Evolutionary conservation across 768 basidiomycete genomes (phyloP), one percentile per base, ranked within the genome.

Genomic region (Phylloporus arenicola): DNA sequence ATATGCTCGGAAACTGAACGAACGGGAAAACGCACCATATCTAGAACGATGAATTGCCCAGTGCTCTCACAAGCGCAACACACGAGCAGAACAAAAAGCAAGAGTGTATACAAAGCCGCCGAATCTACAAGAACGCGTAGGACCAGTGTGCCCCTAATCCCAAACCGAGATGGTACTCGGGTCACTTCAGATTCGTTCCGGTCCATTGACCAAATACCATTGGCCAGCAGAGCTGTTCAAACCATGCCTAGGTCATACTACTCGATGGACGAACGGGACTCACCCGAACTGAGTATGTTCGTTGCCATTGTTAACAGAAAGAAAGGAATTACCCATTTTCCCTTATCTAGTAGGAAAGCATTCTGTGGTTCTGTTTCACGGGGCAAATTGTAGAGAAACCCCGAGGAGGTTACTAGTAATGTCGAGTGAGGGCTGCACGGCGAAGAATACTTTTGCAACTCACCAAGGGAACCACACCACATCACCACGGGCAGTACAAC

Each of bases 271-370:
- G 12, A 27, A 22, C 7, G 44, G 16, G 17, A 13, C 58, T 50
- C 41, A 59, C 58, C 50, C 3, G 63, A 63, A 41, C 57, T 47
- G n/a, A 63, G 37, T 24, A 53, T 3, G 29, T 64, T 63, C 3
- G 62, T 65, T 3, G 43, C 40, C 34, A 63, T 45, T 13, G 63
- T 59, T 29, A 61, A 40, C 8, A 50, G 14, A 39, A 55, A 61
- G 38, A 65, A 64, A 3, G 46, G 29, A 31, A 51, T 20, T 13
- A 50, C 27, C 61, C 58, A 58, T 43, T 44, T 22, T 13, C 46
- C 47, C 1, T 39, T 20, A 33, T 48, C 41, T 8, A 19, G 19
- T 25, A 48, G 39, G 22, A 50, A 47, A 37, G 42, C 16, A 20
- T 45, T 33, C 17, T 34, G 17, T 12, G 37, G 2, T 14, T 45